Conservation (phyloP, 2,329 filamentous ascomycete genomes). For the Daldinia eschscholtzii region DNA sequence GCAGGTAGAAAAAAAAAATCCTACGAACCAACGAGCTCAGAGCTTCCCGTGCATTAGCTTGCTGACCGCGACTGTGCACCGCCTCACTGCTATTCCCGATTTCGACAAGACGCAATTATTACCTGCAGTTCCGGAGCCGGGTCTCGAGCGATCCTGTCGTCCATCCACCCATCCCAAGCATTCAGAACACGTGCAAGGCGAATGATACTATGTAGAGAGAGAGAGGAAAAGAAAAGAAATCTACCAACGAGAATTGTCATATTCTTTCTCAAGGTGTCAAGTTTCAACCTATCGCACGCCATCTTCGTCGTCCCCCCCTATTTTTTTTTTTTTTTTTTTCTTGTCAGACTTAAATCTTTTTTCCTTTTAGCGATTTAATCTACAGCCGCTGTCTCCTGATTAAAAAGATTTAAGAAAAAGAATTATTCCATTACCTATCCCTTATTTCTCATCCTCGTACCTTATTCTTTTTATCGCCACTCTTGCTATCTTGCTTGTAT, state of each 20-base stretch:
- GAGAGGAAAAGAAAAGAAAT: not conserved
- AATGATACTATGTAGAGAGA: conserved; percentile 11
- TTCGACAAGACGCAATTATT: conserved; percentile 39
- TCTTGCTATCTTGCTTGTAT: conserved; percentile 15
- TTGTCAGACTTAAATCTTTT: conserved; percentile 3
- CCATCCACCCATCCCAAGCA: conserved; percentile 36
- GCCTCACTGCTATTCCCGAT: conserved; percentile 35
- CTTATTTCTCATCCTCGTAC: conserved; percentile 19
- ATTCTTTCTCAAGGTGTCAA: conserved; percentile 12
- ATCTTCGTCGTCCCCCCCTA: conserved; percentile 26
- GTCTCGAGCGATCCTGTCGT: conserved; percentile 25
- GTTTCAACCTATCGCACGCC: conserved; percentile 31
- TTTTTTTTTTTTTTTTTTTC: not conserved
- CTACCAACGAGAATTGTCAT: conserved; percentile 17
- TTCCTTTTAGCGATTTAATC: conserved; percentile 19
- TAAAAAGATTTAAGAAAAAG: not conserved
- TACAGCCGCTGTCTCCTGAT: conserved; percentile 34
- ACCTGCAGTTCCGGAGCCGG: conserved; percentile 39
- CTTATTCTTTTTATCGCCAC: conserved; percentile 8
- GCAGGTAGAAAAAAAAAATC: not conserved
- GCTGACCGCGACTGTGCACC: conserved; percentile 36
- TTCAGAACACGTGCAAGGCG: conserved; percentile 39
- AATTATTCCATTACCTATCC: conserved; percentile 3
- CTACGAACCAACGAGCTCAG: conserved; percentile 24
- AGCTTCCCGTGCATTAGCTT: conserved; percentile 29